Base-by-base conservation (phyloP, 306 rosid species). In the Pachyrhizus erosus region DNA sequence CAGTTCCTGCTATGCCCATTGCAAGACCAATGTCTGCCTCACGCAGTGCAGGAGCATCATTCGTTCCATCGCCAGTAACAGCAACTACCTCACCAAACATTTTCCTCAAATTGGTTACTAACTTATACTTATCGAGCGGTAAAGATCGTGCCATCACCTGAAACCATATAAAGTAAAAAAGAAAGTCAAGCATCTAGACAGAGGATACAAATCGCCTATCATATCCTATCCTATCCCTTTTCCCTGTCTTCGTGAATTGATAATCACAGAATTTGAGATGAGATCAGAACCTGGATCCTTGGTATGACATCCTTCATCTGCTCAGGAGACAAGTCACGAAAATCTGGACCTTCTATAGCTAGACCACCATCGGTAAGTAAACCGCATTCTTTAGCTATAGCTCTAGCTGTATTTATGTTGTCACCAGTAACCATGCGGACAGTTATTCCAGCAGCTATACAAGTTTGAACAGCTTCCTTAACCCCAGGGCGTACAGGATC, bases 361-460 rank as follows among this genome's bases (percentile, higher is more conserved):
- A 90, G 7, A 75, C 99, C 99, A 76, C 31, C 88, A 20, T 80
- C 84, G 9, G 99, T 92, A 65, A 96, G 96, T 72, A 93, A 90
- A 78, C 99, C 99, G 82, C 99, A 96, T 87, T 96, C 99, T 85
- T 83, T 89, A 74, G 98, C 99, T 71, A 96, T 96, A 69, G 99
- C 99, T 82, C 29, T 89, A 37, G 99, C 99, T 18, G 97, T 96
- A 84, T 93, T 24, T 58, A 96, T 96, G 74, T 96, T 96, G 77
- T 96, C 99, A 80, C 99, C 99, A 27, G 99, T 96, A 54, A 96
- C 98, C 99, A 96, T 96, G 33, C 99, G 89, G 55, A 96, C 93
- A 9, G 91, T 93, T 82, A 96, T 88, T 85, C 99, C 98, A 78
- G 97, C 97, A 4, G 89, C 94, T 68, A 89, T 80, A 84, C 99